Evolutionary conservation across 495 filamentous ascomycete species (phyloP).

Genomic region (Neurospora sp.): DNA sequence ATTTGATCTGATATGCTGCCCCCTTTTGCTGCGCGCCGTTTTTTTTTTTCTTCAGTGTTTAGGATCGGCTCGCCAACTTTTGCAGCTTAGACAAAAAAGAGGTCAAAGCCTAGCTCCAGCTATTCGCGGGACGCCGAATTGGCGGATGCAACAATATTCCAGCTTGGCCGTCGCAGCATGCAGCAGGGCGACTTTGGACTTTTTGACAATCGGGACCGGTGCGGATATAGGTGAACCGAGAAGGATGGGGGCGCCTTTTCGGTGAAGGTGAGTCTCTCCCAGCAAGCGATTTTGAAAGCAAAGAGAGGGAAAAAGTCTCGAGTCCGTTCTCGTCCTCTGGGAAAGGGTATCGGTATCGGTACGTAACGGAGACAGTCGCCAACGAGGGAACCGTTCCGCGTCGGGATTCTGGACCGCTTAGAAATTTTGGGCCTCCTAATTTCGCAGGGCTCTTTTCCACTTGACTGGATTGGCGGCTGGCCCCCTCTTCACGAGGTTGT

Average conservation of each 20-base stretch:
- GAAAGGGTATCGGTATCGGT: neutral
- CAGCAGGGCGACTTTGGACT: neutral
- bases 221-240: neutral
- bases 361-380: neutral
- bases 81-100: neutral
- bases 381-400: neutral
- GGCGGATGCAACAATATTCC: slow-evolving; percentile 15
- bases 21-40: neutral
- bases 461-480: neutral
- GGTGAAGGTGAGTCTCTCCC: neutral
- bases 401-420: neutral
- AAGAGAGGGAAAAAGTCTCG: neutral
- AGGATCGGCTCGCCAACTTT: neutral
- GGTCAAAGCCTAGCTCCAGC: slow-evolving; percentile 1
- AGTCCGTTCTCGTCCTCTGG: neutral
- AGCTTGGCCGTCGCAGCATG: slow-evolving; percentile 16
- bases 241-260: neutral
- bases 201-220: neutral
- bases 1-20: neutral
- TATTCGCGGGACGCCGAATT: slow-evolving; percentile 20
- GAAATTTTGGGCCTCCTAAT: neutral
- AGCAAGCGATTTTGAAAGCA: neutral
- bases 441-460: neutral
- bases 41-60: neutral
- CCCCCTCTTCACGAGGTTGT: neutral